Evolutionary conservation across 306 rosid genomes (phyloP).

Genomic region (Cucurbita moschata): DNA sequence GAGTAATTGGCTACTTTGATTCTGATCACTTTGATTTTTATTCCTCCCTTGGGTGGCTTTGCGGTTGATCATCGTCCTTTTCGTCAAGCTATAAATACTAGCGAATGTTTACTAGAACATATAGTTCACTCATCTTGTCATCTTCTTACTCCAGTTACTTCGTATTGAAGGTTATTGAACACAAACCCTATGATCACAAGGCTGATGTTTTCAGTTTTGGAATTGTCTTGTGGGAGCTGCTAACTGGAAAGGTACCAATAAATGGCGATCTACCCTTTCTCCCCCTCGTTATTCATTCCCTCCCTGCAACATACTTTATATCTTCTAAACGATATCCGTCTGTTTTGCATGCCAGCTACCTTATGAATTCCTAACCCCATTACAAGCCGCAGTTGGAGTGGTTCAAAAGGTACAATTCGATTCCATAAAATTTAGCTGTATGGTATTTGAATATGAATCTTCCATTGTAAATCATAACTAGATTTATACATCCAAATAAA

Average conservation of each 20-base stretch:
- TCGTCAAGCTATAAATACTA: neutral
- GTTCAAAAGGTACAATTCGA: slow-evolving; percentile 59
- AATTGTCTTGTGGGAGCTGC: slow-evolving; percentile 82
- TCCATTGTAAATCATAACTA: neutral
- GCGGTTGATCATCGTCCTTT: neutral
- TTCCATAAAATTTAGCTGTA: slow-evolving; percentile 2
- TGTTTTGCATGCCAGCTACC: slow-evolving; percentile 61
- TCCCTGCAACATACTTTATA: neutral
- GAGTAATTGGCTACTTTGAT: neutral
- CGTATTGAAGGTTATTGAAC: slow-evolving; percentile 90
- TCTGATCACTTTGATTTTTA: neutral
- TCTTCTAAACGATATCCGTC: neutral
- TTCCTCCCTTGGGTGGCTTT: neutral
- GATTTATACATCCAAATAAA: neutral
- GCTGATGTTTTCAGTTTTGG: slow-evolving; percentile 97
- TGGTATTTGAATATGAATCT: neutral
- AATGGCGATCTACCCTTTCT: slow-evolving; percentile 2
- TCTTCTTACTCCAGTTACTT: slow-evolving; percentile 30
- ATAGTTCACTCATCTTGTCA: slow-evolving; percentile 16
- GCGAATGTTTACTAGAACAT: neutral
- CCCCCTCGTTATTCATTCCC: neutral
- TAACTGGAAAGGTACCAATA: slow-evolving; percentile 66
- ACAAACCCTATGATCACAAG: slow-evolving; percentile 96
- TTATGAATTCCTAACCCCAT: slow-evolving; percentile 75
- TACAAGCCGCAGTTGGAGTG: slow-evolving; percentile 98